Conservation (phyloP, 306 rosid genomes). For the Notholithocarpus densiflorus region DNA sequence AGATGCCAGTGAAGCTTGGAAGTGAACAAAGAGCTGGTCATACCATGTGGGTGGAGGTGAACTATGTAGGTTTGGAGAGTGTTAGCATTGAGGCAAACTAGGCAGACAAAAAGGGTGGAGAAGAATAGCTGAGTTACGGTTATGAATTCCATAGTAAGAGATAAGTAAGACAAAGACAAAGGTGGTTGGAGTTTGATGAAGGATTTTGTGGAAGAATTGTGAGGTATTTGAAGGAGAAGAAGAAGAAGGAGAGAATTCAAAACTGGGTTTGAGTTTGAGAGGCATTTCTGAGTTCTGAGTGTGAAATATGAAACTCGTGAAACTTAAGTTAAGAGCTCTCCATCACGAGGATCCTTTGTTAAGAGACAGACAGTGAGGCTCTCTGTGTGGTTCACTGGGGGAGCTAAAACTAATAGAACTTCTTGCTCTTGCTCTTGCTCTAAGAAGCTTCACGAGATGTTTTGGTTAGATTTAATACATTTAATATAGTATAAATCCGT, state of each 20-base stretch:
- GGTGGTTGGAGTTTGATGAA: conserved; percentile 28
- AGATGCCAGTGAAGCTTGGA: conserved; percentile 78
- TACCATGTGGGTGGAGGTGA: conserved; percentile 69
- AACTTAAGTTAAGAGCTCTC: conserved; percentile 77
- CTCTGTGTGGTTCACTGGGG: conserved; percentile 23
- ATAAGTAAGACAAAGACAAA: conserved; percentile 22
- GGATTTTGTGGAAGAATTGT: conserved; percentile 31
- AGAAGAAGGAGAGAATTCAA: conserved; percentile 22
- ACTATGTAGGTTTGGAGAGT: conserved; percentile 75
- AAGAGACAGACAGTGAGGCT: conserved; percentile 31
- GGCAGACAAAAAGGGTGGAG: conserved; percentile 33
- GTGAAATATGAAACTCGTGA: conserved; percentile 85
- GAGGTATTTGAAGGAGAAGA: conserved; percentile 81
- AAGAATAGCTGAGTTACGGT: conserved; percentile 35
- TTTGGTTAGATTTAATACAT: conserved; percentile 47
- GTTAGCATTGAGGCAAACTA: conserved; percentile 44
- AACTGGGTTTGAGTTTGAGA: conserved; percentile 29
- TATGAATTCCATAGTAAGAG: conserved; percentile 40
- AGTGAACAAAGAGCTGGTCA: conserved; percentile 43
- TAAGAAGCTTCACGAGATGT: conserved; percentile 72
- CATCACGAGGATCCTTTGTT: conserved; percentile 89
- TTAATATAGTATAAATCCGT: conserved; percentile 17
- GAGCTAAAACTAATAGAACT: conserved; percentile 45
- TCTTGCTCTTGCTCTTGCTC: not conserved
- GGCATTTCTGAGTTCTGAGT: conserved; percentile 25